Base-by-base conservation (phyloP, 768 basidiomycete genomes). In the Hygrophorus russula region DNA sequence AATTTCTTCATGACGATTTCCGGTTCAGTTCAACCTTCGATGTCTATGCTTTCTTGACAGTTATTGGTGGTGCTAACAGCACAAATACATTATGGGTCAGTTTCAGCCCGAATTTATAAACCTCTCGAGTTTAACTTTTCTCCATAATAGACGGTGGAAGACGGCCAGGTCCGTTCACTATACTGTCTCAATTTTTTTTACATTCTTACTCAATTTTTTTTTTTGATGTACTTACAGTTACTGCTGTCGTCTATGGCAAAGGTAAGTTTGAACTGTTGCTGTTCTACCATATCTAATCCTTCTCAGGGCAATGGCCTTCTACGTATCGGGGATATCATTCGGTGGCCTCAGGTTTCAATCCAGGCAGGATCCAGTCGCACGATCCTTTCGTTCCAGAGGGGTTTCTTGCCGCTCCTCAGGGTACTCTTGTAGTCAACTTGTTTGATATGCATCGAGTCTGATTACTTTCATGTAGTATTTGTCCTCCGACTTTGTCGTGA, bases 321-420 rank as follows among this genome's bases (percentile, higher is more conserved):
- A 4, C 70, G 76, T 27, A 59, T 82, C 15, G 54, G 54, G 3
- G 73, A 77, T 35, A 59, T 80, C 31, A 52, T 82, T 13, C 55
- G 54, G 4, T 78, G 70, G 66, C 53, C 60, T 0, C 48, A 53
- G 1, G 67, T 81, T 20, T 66, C 66, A 9, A 51, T 55, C 2
- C 44, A 47, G 7, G 65, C 68, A 2, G 71, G 64, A 29, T 59
- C 59, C n/a, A 52, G 45, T 38, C 47, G 49, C 0, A 49, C 57
- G 0, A 48, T 53, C 0, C 61, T 82, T 6, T 80, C 80, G 1
- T 83, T 82, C 45, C 77, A 82, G 47, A 58, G 69, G 19, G 78
- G 72, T 0, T 67, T 70, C 47, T 49, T 81, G 5, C 73, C 73
- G 0, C 48, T 82, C 13, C 56, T 82, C n/a, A 59, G 68, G 28